Evolutionary conservation across 305 asterid species (phyloP).

Genomic region (Solanum hybrid): DNA sequence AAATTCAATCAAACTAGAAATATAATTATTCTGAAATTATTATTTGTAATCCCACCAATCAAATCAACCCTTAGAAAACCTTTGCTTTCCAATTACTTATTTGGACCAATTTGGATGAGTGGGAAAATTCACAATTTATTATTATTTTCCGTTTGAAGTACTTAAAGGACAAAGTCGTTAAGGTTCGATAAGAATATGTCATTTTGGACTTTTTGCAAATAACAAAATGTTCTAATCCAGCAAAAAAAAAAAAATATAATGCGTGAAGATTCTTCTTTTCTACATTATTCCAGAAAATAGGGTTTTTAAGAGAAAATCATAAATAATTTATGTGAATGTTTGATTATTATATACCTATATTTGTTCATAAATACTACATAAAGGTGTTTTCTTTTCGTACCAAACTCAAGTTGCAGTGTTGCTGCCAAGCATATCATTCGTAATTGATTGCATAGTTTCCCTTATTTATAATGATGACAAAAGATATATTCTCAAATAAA

Average conservation of each 20-base stretch:
- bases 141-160: neutral
- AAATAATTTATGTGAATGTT: neutral
- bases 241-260: neutral
- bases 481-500: neutral
- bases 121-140: neutral
- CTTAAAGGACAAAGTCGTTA: neutral
- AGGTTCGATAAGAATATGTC: neutral
- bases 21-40: neutral
- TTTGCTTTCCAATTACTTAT: neutral
- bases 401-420: neutral
- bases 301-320: neutral
- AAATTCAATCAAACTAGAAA: neutral
- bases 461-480: neutral
- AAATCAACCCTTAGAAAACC: neutral
- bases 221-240: neutral
- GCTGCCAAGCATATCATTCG: neutral
- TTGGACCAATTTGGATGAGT: neutral
- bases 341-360: neutral
- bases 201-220: neutral
- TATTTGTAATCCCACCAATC: neutral
- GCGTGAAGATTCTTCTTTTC: neutral
- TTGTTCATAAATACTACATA: neutral
- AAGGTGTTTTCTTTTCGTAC: neutral
- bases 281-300: neutral
- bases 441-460: neutral